phyloP scores from a whole-genome alignment of 441 rosid genomes.

The Breynia disticha region DNA sequence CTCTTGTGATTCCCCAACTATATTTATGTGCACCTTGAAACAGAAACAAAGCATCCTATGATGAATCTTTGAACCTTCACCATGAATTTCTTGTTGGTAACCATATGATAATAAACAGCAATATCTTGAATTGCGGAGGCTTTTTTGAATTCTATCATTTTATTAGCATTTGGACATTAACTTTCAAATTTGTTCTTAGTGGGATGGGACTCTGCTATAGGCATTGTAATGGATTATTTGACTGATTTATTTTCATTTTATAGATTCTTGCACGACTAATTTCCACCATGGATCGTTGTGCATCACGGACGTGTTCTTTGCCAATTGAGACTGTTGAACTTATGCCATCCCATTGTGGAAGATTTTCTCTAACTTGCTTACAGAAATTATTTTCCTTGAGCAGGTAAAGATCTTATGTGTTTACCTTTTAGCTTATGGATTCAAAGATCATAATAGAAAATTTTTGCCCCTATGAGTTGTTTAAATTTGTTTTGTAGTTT shows the following conservation, averaged over 20 bases:
- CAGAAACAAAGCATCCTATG: no score
- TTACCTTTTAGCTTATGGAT: neutral
- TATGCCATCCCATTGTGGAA: constrained; percentile 89
- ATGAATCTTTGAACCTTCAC: no score
- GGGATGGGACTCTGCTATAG: no score
- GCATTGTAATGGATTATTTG: no score
- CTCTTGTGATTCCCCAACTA: neutral
- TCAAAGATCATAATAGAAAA: no score
- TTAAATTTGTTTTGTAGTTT: neutral
- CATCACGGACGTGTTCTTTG: constrained; percentile 92
- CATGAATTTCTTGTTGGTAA: no score
- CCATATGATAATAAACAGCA: no score
- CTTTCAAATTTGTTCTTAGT: no score
- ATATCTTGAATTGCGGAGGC: neutral
- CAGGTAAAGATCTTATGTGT: constrained; percentile 34
- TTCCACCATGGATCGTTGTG: constrained; percentile 93
- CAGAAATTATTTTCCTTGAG: constrained; percentile 76
- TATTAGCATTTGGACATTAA: no score
- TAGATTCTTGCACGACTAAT: constrained; percentile 80
- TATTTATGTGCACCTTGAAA: no score
- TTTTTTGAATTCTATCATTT: neutral
- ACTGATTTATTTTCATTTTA: constrained; percentile 10
- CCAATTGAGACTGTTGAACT: constrained; percentile 94
- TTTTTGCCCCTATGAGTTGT: no score
- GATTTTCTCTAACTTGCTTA: constrained; percentile 86